phyloP scores from a whole-genome alignment of 2,329 filamentous ascomycete species.

The Onygenales sp. region DNA sequence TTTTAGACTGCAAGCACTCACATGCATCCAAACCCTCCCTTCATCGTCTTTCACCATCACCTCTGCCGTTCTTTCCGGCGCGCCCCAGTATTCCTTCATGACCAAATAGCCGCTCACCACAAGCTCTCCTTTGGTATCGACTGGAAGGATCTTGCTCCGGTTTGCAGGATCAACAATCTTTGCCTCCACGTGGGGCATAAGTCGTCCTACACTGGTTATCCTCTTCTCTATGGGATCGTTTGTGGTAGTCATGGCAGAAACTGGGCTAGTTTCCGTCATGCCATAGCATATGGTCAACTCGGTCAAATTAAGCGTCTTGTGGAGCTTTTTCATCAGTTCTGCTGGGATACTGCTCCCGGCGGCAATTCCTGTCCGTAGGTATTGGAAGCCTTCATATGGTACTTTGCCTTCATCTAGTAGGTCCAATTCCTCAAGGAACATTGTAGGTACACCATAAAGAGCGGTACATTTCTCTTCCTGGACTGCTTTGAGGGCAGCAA shows the following conservation, averaged over 20 bases:
- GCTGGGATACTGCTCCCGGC: conserved; percentile 79
- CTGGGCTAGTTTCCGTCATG: conserved; percentile 79
- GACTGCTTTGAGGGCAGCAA: conserved; percentile 56
- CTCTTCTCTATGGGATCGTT: conserved; percentile 64
- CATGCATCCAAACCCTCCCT: conserved; percentile 67
- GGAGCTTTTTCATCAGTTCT: conserved; percentile 57
- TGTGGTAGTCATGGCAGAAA: conserved; percentile 68
- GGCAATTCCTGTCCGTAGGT: conserved; percentile 80
- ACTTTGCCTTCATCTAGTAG: conserved; percentile 50
- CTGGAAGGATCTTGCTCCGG: conserved; percentile 47
- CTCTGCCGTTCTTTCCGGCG: conserved; percentile 57
- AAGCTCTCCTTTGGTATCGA: conserved; percentile 67
- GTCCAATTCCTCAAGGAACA: conserved; percentile 85
- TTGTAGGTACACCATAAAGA: conserved; percentile 85
- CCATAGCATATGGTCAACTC: conserved; percentile 92
- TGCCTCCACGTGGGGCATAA: conserved; percentile 70
- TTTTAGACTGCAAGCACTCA: conserved; percentile 18
- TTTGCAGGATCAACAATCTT: conserved; percentile 68
- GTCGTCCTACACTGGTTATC: conserved; percentile 65
- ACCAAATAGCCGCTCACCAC: conserved; percentile 76
- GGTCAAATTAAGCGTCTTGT: conserved; percentile 62
- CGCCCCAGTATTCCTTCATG: conserved; percentile 87
- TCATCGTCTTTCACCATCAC: conserved; percentile 51
- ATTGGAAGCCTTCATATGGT: conserved; percentile 46
- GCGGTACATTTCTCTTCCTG: conserved; percentile 56